phyloP scores from a whole-genome alignment of 2,329 filamentous ascomycete genomes.

The Claviceps lovelessii region DNA sequence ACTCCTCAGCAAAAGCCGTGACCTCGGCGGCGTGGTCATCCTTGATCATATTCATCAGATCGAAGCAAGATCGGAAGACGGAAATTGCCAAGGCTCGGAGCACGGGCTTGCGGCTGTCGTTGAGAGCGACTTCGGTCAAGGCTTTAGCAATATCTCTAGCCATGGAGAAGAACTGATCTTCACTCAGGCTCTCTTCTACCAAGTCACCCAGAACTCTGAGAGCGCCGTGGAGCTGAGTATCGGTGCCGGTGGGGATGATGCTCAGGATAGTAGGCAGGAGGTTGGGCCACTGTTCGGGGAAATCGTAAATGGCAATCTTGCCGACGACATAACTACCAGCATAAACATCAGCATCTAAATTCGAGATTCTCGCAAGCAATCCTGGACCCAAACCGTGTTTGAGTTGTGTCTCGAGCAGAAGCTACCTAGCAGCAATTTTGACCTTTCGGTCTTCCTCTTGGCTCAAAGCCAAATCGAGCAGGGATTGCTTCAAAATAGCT shows the following conservation, averaged over 20 bases:
- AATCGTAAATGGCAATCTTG: conserved; percentile 88
- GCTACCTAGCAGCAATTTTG: conserved; percentile 70
- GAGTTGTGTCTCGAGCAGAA: not conserved
- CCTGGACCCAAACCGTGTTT: not conserved
- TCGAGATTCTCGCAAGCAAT: not conserved
- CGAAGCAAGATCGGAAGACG: conserved; percentile 83
- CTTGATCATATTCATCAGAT: conserved; percentile 92
- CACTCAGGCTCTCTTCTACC: conserved; percentile 83
- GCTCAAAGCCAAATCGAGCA: conserved; percentile 66
- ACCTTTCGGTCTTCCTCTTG: conserved; percentile 68
- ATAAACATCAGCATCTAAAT: not conserved
- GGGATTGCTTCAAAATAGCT: conserved; percentile 52
- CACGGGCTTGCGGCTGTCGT: conserved; percentile 57
- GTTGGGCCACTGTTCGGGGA: conserved; percentile 87
- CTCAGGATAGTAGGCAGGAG: conserved; percentile 69
- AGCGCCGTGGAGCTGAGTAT: conserved; percentile 75
- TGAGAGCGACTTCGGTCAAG: conserved; percentile 69
- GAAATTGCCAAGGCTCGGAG: conserved; percentile 76
- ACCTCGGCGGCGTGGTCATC: conserved; percentile 81
- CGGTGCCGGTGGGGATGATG: conserved; percentile 60
- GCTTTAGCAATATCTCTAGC: conserved; percentile 73
- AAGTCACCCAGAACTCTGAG: conserved; percentile 78
- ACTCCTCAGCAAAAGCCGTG: conserved; percentile 77
- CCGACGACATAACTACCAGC: conserved; percentile 53
- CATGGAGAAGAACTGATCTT: conserved; percentile 87